Percentiles rank a stretch among this genome's conserved stretches.
Conservation (phyloP, 768 basidiomycete genomes). For the Daedaleopsis sinensis region DNA sequence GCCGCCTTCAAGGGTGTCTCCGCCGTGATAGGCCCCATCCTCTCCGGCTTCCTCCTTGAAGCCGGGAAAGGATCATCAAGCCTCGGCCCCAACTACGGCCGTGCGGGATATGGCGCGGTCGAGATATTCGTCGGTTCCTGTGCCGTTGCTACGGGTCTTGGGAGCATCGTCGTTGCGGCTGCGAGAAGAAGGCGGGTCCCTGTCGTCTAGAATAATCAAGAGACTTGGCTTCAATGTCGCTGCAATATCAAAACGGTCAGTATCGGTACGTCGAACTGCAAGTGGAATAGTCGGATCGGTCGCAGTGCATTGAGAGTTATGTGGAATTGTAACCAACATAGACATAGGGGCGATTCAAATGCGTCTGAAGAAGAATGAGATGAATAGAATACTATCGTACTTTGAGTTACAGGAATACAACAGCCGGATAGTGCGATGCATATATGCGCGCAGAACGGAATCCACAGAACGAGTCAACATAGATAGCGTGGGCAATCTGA, state of each 20-base stretch:
- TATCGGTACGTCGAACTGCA: neutral
- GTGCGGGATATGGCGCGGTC: conserved; percentile 23
- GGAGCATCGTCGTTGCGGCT: conserved; percentile 21
- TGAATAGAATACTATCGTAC: neutral
- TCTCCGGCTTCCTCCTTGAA: conserved; percentile 27
- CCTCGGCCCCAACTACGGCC: conserved; percentile 14
- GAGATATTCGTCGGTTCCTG: conserved; percentile 28
- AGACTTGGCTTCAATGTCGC: too few species aligned
- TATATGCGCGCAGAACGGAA: too few species aligned
- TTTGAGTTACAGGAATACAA: neutral
- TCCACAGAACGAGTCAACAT: too few species aligned
- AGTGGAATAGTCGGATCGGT: neutral
- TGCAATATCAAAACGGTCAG: neutral
- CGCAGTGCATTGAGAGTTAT: neutral
- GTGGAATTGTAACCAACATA: neutral
- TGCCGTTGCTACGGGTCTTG: conserved; percentile 21
- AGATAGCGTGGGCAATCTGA: too few species aligned
- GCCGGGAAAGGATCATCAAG: conserved; percentile 16
- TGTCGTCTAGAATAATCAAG: too few species aligned
- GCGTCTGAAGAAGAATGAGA: neutral
- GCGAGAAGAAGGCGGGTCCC: conserved; percentile 10
- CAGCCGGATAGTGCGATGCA: too few species aligned
- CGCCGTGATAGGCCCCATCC: conserved; percentile 27
- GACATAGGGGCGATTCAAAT: neutral
- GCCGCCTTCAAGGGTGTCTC: conserved; percentile 25